Percentiles rank a stretch among this genome's conserved stretches.
Conservation (phyloP, 148 eudicot species). For the Arbutus unedo region DNA sequence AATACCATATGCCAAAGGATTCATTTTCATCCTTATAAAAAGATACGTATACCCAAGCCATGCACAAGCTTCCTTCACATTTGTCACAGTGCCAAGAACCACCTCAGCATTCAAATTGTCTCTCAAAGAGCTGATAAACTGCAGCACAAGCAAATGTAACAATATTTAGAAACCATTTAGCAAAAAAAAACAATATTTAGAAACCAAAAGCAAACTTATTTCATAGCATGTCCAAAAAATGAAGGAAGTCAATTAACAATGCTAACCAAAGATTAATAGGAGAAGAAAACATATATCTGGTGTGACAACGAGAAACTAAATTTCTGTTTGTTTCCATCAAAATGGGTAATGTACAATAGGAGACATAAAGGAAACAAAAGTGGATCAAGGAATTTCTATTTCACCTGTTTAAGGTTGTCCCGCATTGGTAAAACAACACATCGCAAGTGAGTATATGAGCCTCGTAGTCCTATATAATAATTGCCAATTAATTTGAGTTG, state of each 20-base stretch:
- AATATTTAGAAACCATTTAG: neutral
- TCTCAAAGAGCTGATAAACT: conserved; percentile 94
- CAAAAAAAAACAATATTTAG: neutral
- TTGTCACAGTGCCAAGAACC: conserved; percentile 95
- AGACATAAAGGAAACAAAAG: neutral
- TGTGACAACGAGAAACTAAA: neutral
- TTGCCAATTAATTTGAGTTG: neutral
- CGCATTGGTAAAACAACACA: neutral
- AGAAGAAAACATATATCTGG: neutral
- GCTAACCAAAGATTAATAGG: neutral
- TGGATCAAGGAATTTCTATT: neutral
- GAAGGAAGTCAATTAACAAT: neutral
- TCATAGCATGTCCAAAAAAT: neutral
- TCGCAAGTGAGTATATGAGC: neutral
- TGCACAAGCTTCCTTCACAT: conserved; percentile 99
- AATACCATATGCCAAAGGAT: conserved; percentile 97
- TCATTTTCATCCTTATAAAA: conserved; percentile 96
- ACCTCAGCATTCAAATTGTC: conserved; percentile 99
- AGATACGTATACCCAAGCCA: conserved; percentile 99
- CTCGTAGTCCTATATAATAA: neutral
- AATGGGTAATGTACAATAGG: neutral
- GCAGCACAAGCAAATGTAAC: conserved; percentile 26
- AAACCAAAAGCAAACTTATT: neutral
- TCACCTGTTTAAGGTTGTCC: neutral
- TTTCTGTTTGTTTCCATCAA: neutral